A percentile compares a stretch with the other conserved stretches of the same genome.
Evolutionary conservation across 179 eudicot genomes (phyloP).

Genomic region (Silene vulgaris): DNA sequence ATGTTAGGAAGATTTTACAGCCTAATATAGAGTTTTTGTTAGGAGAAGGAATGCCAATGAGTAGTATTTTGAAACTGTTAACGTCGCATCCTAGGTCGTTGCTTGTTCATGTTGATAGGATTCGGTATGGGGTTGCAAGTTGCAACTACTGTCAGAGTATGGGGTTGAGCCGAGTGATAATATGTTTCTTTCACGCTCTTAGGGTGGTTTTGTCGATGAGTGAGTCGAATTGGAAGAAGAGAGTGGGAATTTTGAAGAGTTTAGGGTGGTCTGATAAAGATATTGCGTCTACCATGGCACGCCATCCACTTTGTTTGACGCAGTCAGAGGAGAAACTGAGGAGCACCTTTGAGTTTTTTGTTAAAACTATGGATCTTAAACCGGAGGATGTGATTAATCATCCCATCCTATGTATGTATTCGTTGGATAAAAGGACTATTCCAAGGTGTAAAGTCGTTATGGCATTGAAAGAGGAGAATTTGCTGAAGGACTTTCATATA

Average conservation of each 20-base stretch:
- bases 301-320: too few species aligned
- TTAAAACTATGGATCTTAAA: constrained; percentile 22
- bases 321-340: constrained; percentile 26
- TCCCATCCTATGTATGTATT: constrained; percentile 21
- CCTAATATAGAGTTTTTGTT: constrained; percentile 23
- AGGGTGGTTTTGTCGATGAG: constrained; percentile 14
- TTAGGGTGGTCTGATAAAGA: constrained; percentile 32
- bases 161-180: constrained; percentile 19
- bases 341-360: constrained; percentile 18
- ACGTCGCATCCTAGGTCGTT: constrained; percentile 19
- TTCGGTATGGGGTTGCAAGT: constrained; percentile 13
- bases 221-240: constrained; percentile 23
- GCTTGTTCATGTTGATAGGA: background rate
- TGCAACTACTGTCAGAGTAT: constrained; percentile 18
- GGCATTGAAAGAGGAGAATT: constrained; percentile 18
- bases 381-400: constrained; percentile 7
- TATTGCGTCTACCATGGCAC: background rate
- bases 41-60: constrained; percentile 16
- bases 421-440: constrained; percentile 23
- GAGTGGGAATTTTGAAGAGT: constrained; percentile 21
- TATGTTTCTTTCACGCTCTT: constrained; percentile 22
- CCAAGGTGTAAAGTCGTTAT: constrained; percentile 20
- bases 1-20: constrained; percentile 20
- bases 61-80: constrained; percentile 21
- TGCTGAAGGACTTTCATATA: background rate